These are phyloP conservation scores for Alnus glutinosa DNA, from an alignment of 306 rosid species.

Conservation along the genomic window DNA sequence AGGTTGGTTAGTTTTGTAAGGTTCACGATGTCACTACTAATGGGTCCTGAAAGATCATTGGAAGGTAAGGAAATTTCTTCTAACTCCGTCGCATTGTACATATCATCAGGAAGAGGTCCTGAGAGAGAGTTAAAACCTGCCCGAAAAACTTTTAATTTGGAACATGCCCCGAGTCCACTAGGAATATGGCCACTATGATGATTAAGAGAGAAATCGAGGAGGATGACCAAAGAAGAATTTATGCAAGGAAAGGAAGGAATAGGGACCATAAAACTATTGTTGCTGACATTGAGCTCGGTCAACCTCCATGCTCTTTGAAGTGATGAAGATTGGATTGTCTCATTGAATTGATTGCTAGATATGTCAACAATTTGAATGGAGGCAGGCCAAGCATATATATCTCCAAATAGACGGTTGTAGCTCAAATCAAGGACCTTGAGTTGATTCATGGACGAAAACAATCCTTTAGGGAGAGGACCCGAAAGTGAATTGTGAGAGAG, in stretches of 20 bases:
- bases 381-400: not conserved
- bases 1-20: conserved; percentile 7
- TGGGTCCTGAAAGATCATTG: not conserved
- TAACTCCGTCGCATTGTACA: not conserved
- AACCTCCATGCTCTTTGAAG: not conserved
- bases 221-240: not conserved
- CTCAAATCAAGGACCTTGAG: conserved; percentile 19
- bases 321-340: not conserved
- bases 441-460: not conserved
- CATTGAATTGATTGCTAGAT: conserved; percentile 8
- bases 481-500: not conserved
- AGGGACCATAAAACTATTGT: not conserved
- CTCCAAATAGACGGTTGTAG: conserved; percentile 10
- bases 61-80: conserved; percentile 2
- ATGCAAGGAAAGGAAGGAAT: conserved; percentile 2
- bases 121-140: conserved; percentile 14
- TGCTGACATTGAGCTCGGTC: not conserved
- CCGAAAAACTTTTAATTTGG: conserved; percentile 5
- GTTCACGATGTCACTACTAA: not conserved
- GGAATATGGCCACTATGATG: not conserved
- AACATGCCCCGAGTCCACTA: not conserved
- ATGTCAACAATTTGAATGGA: not conserved
- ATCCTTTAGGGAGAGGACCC: not conserved
- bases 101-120: conserved; percentile 11
- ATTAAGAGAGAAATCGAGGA: conserved; percentile 11